Base-by-base conservation (phyloP, 2,329 filamentous ascomycete genomes). In the Amesomyces nigricolor region DNA sequence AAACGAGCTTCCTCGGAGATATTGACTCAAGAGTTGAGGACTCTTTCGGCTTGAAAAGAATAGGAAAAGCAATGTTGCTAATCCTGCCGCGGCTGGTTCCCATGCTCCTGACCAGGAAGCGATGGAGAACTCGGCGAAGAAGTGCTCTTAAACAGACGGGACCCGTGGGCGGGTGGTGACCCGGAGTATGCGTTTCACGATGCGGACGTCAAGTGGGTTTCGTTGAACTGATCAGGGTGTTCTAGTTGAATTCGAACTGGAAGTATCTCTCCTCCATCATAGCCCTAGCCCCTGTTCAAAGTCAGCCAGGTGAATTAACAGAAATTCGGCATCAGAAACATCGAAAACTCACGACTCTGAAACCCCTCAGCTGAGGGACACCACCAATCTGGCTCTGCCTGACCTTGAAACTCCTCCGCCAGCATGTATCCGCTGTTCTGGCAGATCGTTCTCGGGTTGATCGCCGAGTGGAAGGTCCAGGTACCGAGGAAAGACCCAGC, bases 1-100 rank as follows among this genome's bases (percentile, higher is more conserved):
- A 16, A 19, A 49, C 44, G 47, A n/a, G 39, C 47, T 48, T 52
- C 39, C 56, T 52, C 51, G 51, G 48, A 46, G 44, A 35, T 38
- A 52, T 54, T 6, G 43, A 51, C 47, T 19, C 13, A 29, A 16
- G 17, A 38, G 9, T 29, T 19, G 16, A 38, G 42, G 44, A 38
- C 13, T 9, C 26, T 19, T 46, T 29, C 17, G 10, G 14, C 16
- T 14, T 5, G 37, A 38, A 50, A 50, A 51, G 32, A 50, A 49
- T 32, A 19, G 26, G 42, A 38, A 17, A 47, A 45, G 35, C 6
- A n/a, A 11, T 38, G 13, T 26, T 40, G 47, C n/a, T 17, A 14
- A 38, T 35, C 42, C 17, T 37, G 5, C 26, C 9, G 19, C n/a
- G 38, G 55, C 37, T 51, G 29, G 44, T 45, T 29, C 16, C 53